A percentile compares a stretch with the other conserved stretches of the same genome.
Evolutionary conservation across 441 rosid species (phyloP).

Genomic region (Brassica hybrid): DNA sequence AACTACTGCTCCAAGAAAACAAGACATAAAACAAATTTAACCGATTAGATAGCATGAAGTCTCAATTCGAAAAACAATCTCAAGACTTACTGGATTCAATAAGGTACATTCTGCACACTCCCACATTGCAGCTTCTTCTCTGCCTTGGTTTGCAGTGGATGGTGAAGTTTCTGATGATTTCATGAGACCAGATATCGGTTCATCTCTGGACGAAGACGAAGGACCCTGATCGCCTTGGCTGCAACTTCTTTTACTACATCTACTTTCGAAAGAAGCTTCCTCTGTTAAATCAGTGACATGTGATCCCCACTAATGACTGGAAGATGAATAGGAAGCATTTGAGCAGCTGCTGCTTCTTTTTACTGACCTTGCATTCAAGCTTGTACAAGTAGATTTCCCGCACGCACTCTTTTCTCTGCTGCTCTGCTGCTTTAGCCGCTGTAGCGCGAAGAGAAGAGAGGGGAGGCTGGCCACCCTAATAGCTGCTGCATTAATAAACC

Average conservation of each 20-base stretch:
- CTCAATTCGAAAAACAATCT: neutral
- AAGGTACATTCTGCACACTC: neutral
- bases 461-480: too few relatives aligned
- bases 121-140: neutral
- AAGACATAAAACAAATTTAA: neutral
- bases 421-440: too few relatives aligned
- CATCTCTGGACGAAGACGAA: constrained; percentile 26
- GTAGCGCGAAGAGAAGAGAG: too few relatives aligned
- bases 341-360: constrained; percentile 47
- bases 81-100: neutral
- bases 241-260: constrained; percentile 44
- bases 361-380: neutral
- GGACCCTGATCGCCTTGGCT: constrained; percentile 20
- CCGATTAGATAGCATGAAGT: neutral
- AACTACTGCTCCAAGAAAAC: constrained; percentile 50
- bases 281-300: constrained; percentile 52
- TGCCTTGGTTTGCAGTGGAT: too few relatives aligned
- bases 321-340: constrained; percentile 35
- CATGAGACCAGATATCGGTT: constrained; percentile 27
- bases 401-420: too few relatives aligned
- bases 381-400: neutral
- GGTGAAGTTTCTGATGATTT: neutral
- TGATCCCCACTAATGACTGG: constrained; percentile 39
- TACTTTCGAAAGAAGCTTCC: constrained; percentile 30
- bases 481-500: too few relatives aligned